Base-by-base conservation (phyloP, 2,329 filamentous ascomycete genomes). In the Neobulgaria alba region DNA sequence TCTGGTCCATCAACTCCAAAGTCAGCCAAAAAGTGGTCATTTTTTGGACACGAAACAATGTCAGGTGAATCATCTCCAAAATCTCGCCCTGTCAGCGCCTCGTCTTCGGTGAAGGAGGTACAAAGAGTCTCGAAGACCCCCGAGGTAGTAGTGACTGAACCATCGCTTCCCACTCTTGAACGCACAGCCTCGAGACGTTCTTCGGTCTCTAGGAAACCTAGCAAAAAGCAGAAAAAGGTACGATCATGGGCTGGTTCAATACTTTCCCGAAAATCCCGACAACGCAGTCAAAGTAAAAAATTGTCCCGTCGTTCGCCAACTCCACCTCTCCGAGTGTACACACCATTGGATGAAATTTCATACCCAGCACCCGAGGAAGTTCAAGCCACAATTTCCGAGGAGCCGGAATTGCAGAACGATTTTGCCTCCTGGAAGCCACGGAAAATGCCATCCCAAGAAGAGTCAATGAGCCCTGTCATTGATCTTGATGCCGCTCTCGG, bases 401-500 rank as follows among this genome's bases (percentile, higher is more conserved):
- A 36, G 9, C 40, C 46, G 18, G 49, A 54, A 15, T 17, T 52
- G 15, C 49, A 52, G 16, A 56, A 48, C 3, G 47, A 58, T 38
- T 59, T 56, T 31, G 41, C 57, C 9, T 48, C 60, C 3, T 64
- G 65, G 55, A 66, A 64, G 32, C 62, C 67, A 50, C 44, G 61
- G 29, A 61, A 61, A 4, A 51, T 56, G 14, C 55, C 53, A 46
- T 63, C 52, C 31, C 61, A 61, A 2, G 70, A 80, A 34, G 85
- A 93, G 44, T 61, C 75, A 3, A 73, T 81, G 38, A 85, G 79
- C 56, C 81, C 85, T 5, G 82, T 95, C 61, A 93, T 98, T 48
- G 92, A 98, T 61, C 68, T 98, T 31, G 92, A 98, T 64, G 90
- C 89, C 14, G 92, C 90, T 18, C 72, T 96, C 1, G 89, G 88